A percentile compares a stretch with the other conserved stretches of the same genome.
These are phyloP conservation scores for Colletotrichum echinochloae DNA, from an alignment of 2,329 filamentous ascomycete genomes.

Conservation along the genomic window DNA sequence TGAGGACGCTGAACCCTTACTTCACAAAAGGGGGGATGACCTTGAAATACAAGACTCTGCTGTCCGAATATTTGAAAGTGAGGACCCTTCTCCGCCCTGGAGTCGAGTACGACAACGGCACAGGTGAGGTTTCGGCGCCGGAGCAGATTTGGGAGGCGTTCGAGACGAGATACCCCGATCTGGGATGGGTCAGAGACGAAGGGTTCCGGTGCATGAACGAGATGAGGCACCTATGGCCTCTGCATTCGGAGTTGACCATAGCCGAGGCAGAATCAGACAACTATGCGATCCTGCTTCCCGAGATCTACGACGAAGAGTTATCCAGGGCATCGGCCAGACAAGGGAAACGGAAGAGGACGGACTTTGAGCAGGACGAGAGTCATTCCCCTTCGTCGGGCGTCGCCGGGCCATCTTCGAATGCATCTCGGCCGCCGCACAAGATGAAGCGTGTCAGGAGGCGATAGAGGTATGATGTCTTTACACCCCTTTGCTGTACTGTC, in stretches of 20 bases:
- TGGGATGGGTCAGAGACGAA: background rate
- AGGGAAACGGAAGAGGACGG: background rate
- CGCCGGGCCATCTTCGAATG: background rate
- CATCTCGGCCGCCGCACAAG: background rate
- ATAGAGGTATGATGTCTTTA: background rate
- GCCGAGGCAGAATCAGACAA: background rate
- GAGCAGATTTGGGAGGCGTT: background rate
- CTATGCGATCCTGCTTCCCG: background rate
- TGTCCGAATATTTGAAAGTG: background rate
- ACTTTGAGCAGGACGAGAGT: background rate
- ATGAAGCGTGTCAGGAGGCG: background rate
- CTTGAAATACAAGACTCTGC: background rate
- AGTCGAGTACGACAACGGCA: background rate
- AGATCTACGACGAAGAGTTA: background rate
- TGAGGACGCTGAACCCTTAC: background rate
- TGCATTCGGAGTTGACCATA: background rate
- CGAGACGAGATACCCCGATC: background rate
- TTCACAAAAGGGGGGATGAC: background rate
- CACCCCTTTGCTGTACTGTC: background rate
- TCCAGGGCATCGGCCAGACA: background rate
- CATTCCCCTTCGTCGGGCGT: background rate
- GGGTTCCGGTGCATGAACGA: background rate
- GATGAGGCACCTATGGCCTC: background rate
- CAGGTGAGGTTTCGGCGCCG: background rate
- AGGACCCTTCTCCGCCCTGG: background rate